Evolutionary conservation across 768 basidiomycete genomes (phyloP).

Genomic region (Clavaria fumosa): DNA sequence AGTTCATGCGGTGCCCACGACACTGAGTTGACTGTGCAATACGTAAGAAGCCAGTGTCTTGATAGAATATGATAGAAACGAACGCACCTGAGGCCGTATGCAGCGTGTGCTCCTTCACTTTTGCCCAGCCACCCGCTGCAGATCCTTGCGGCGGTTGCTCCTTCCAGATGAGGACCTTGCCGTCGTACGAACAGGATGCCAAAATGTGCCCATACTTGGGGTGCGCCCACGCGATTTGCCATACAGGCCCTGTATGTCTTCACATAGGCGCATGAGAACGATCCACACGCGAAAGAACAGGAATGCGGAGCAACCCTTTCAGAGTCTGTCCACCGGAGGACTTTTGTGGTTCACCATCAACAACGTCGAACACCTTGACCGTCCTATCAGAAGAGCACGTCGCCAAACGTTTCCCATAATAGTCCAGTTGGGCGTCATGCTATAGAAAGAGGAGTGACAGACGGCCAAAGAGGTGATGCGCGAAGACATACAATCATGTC

Average conservation of each 20-base stretch:
- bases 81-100: slow-evolving; percentile 83
- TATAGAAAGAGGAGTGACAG: too few species aligned
- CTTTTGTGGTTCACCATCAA: slow-evolving; percentile 70
- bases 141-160: slow-evolving; percentile 55
- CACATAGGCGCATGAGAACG: neutral
- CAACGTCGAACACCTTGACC: slow-evolving; percentile 88
- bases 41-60: neutral
- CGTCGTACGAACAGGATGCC: slow-evolving; percentile 97
- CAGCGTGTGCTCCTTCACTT: slow-evolving; percentile 88
- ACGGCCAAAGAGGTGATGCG: too few species aligned
- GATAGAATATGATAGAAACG: neutral
- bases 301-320: slow-evolving; percentile 43
- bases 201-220: slow-evolving; percentile 95
- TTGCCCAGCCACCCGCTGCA: slow-evolving; percentile 61
- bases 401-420: slow-evolving; percentile 92
- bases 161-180: slow-evolving; percentile 97
- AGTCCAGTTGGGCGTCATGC: slow-evolving; percentile 98
- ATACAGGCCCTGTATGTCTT: slow-evolving; percentile 94
- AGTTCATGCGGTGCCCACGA: slow-evolving; percentile 99
- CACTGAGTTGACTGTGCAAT: slow-evolving; percentile 76
- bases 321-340: slow-evolving; percentile 51
- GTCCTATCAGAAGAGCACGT: slow-evolving; percentile 95
- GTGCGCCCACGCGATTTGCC: slow-evolving; percentile 98
- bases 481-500: slow-evolving; percentile 83
- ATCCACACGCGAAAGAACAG: neutral